Percentiles rank a stretch among this genome's conserved stretches.
phyloP scores from a whole-genome alignment of 2,329 filamentous ascomycete genomes.

The Volutella citrinella region DNA sequence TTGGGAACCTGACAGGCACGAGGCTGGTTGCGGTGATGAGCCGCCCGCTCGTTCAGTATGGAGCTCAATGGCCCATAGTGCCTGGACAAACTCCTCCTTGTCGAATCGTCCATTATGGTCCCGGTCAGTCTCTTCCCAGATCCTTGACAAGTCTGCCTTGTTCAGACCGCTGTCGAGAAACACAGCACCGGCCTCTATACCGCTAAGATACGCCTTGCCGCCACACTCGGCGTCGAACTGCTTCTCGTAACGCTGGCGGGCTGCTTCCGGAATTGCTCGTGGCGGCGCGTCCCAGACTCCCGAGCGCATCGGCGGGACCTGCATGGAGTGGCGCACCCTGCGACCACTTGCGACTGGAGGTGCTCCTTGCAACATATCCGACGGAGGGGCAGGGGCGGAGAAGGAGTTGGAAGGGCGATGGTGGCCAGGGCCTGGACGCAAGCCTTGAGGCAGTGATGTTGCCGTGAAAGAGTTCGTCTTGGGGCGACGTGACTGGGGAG shows the following conservation, averaged over 20 bases:
- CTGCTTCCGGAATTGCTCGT: slow-evolving; percentile 3
- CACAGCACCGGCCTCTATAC: slow-evolving; percentile 16
- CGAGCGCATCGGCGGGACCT: not conserved
- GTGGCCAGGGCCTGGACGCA: not conserved
- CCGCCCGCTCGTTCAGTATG: slow-evolving; percentile 4
- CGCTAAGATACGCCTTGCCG: slow-evolving; percentile 13
- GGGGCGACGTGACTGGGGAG: too few relatives aligned
- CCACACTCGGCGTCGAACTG: slow-evolving; percentile 6
- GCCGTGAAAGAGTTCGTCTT: slow-evolving; percentile 2
- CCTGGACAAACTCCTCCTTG: slow-evolving; percentile 20
- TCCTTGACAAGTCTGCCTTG: slow-evolving; percentile 15
- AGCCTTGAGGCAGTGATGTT: not conserved
- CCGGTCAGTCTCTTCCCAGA: slow-evolving; percentile 21
- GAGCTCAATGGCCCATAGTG: slow-evolving; percentile 20
- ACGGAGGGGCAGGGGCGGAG: not conserved
- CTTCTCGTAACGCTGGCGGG: slow-evolving; percentile 6
- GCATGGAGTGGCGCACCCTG: not conserved
- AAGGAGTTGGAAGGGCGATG: slow-evolving; percentile 5
- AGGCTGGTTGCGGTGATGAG: not conserved
- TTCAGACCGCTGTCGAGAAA: slow-evolving; percentile 16
- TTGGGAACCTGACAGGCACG: too few relatives aligned
- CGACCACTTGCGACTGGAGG: too few relatives aligned
- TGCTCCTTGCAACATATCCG: too few relatives aligned
- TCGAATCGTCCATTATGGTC: slow-evolving; percentile 19
- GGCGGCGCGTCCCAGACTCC: not conserved